Evolutionary conservation across 768 basidiomycete genomes (phyloP), one percentile per base, ranked within the genome.

Genomic region (Pluteus cervinus): DNA sequence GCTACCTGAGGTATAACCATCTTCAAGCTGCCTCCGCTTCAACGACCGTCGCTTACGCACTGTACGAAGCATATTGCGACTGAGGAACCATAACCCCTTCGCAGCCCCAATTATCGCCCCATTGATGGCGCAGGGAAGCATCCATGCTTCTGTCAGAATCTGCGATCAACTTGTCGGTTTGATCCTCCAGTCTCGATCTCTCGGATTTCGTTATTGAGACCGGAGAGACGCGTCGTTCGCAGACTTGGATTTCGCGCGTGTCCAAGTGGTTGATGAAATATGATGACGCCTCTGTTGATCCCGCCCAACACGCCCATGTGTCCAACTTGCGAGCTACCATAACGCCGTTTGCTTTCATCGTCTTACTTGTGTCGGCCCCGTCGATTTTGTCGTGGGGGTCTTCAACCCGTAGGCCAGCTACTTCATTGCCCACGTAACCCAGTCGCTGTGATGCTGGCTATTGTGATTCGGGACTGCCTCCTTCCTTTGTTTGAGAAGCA

Each of bases 391-490:
- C 24, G 40, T 20, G 14, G n/a, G 15, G 16, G 39, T 16, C 30
- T 36, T 39, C 42, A 3, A 49, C 41, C 14, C 40, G 32, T 17
- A 86, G 65, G 4, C 70, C 62, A 5, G 76, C 75, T 9, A 86
- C 77, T 55, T 88, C 84, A 48, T 87, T 86, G 1, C 79, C 86
- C 86, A 16, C 75, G 68, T 7, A 82, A 65, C 31, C 76, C 78
- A 0, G 84, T 86, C 0, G 81, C 79, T 52, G 87, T 85, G 33
- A 88, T 63, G 44, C 80, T 82, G 3, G 82, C 83, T 1, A 80
- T 81, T 14, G 83, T 83, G 14, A 86, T 63, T 15, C 86, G 75
- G 29, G 86, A 64, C 25, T 88, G 65, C 3, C 83, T 54, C 86
- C 84, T 25, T 86, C 81, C 53, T 66, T 68, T 12, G 71, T 73